Evolutionary conservation across 129 eudicot species (phyloP).

Genomic region (Saussurea involucrata): DNA sequence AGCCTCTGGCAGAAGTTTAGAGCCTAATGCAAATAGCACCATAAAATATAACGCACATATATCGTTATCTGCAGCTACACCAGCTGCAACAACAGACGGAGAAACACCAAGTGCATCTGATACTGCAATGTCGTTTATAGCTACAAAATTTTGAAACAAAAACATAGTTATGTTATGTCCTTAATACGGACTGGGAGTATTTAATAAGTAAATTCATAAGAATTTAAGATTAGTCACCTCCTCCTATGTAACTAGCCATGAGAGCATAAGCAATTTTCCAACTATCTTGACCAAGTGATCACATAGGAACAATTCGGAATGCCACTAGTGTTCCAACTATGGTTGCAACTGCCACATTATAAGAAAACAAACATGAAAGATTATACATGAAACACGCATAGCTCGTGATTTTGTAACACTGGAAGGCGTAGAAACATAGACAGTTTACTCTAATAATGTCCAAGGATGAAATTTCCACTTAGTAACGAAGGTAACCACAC

Average conservation of each 20-base stretch:
- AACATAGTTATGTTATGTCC: slow-evolving; percentile 8
- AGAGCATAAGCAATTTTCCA: slow-evolving; percentile 93
- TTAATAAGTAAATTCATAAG: background rate
- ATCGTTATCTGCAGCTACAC: slow-evolving; percentile 92
- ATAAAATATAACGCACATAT: slow-evolving; percentile 73
- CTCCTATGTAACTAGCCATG: slow-evolving; percentile 96
- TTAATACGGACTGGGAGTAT: background rate
- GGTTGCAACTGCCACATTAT: slow-evolving; percentile 55
- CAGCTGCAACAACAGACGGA: slow-evolving; percentile 81
- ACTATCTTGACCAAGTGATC: slow-evolving; percentile 80
- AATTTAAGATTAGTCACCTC: slow-evolving; percentile 43
- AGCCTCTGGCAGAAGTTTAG: slow-evolving; percentile 66
- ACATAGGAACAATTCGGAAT: slow-evolving; percentile 69
- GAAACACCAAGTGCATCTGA: slow-evolving; percentile 71
- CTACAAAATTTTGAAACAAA: slow-evolving; percentile 45
- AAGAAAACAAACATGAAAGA: background rate
- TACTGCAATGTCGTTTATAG: slow-evolving; percentile 77
- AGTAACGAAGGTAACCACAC: background rate
- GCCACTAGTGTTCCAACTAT: slow-evolving; percentile 71
- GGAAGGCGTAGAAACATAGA: background rate
- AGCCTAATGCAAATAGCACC: slow-evolving; percentile 67
- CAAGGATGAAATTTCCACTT: background rate
- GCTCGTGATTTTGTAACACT: background rate
- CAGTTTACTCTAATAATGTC: background rate
- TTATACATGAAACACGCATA: slow-evolving; percentile 21